Conservation (phyloP, 768 basidiomycete genomes). For the Russula foetens region DNA sequence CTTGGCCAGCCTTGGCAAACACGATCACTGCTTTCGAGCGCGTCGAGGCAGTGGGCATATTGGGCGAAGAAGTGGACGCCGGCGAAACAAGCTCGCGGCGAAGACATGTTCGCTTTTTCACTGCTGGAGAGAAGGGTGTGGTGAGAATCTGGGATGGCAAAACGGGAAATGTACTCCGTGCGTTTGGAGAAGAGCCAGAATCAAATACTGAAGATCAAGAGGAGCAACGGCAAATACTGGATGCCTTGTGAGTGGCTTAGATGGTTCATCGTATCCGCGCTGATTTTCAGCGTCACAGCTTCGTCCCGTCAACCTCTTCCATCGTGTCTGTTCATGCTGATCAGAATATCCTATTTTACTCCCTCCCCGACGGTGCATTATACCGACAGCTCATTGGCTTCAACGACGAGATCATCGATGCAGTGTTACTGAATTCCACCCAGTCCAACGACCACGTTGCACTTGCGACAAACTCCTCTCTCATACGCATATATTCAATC, state of each 20-base stretch:
- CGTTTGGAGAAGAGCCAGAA: slow-evolving; percentile 44
- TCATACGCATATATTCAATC: slow-evolving; percentile 84
- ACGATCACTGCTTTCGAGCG: slow-evolving; percentile 82
- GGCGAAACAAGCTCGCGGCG: slow-evolving; percentile 34
- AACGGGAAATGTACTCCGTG: slow-evolving; percentile 53
- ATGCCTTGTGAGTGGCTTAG: slow-evolving; percentile 57
- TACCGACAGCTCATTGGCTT: slow-evolving; percentile 86
- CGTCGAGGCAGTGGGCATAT: slow-evolving; percentile 77
- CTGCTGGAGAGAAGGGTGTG: slow-evolving; percentile 85
- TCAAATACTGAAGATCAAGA: slow-evolving; percentile 49
- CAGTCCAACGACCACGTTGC: slow-evolving; percentile 58
- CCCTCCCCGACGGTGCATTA: slow-evolving; percentile 53
- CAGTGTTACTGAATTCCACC: slow-evolving; percentile 58
- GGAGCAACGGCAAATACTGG: slow-evolving; percentile 77
- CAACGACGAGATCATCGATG: slow-evolving; percentile 97
- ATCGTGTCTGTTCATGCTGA: slow-evolving; percentile 87
- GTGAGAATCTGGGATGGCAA: slow-evolving; percentile 80
- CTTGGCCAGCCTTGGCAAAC: slow-evolving; percentile 53
- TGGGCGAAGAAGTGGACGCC: slow-evolving; percentile 44
- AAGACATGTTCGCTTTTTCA: slow-evolving; percentile 60
- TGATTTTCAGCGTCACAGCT: slow-evolving; percentile 37
- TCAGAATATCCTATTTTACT: slow-evolving; percentile 93
- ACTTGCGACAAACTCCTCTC: slow-evolving; percentile 94
- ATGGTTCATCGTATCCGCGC: neutral
- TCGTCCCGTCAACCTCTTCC: slow-evolving; percentile 52